These are phyloP conservation scores for Cadophora gregata DNA, from an alignment of 2,329 filamentous ascomycete genomes.

Conservation along the genomic window DNA sequence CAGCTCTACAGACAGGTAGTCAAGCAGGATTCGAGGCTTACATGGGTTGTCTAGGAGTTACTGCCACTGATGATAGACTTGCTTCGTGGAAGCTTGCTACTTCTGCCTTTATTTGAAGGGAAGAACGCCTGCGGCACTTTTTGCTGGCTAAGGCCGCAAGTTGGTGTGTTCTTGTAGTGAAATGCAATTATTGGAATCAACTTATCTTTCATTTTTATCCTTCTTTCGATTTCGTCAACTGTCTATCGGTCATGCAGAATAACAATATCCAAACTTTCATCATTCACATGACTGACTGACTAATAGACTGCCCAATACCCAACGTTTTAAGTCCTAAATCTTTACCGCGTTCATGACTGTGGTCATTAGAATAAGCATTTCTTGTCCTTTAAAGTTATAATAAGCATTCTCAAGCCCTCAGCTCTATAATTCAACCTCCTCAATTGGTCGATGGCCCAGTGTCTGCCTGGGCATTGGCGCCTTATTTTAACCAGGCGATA, in stretches of 20 bases:
- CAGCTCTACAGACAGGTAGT: slow-evolving; percentile 50
- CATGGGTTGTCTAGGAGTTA: slow-evolving; percentile 60
- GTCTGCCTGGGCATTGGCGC: no score
- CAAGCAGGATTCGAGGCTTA: slow-evolving; percentile 58
- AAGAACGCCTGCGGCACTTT: not conserved
- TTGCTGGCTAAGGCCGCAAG: slow-evolving; percentile 22
- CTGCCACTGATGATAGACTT: slow-evolving; percentile 52
- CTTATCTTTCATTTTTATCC: not conserved
- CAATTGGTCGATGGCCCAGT: no score
- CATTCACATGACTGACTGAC: no score
- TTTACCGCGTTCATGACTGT: no score
- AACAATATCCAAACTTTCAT: no score
- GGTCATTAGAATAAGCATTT: no score
- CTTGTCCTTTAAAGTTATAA: no score
- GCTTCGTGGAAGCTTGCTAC: slow-evolving; percentile 57
- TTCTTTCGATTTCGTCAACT: not conserved
- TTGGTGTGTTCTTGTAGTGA: slow-evolving; percentile 1
- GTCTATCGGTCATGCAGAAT: not conserved
- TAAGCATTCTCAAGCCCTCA: no score
- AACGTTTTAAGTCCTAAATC: no score
- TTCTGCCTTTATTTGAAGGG: slow-evolving; percentile 43
- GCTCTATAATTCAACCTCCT: no score
- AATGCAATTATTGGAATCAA: not conserved
- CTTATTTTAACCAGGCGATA: no score
- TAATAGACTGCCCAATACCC: no score